These are phyloP conservation scores for Phoma sp. DNA, from an alignment of 2,329 filamentous ascomycete genomes.

Conservation along the genomic window DNA sequence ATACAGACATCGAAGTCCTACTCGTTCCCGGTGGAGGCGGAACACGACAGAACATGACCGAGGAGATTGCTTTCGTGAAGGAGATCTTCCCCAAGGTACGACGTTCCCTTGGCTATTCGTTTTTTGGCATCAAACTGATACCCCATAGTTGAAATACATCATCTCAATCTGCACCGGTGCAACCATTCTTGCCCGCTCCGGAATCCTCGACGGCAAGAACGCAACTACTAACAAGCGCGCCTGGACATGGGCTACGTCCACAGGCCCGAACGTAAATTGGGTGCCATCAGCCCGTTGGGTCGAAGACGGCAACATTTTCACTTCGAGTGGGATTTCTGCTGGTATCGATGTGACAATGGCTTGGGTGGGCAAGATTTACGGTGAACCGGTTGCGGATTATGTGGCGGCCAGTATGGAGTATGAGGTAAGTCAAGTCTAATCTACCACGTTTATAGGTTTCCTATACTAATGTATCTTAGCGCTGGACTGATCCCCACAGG, in stretches of 20 bases:
- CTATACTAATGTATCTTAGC: too few relatives aligned
- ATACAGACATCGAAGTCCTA: conserved; percentile 63
- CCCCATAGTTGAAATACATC: conserved; percentile 54
- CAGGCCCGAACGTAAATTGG: conserved; percentile 59
- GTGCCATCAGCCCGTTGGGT: conserved; percentile 68
- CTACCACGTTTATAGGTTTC: too few relatives aligned
- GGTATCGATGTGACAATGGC: conserved; percentile 68
- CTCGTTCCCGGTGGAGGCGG: conserved; percentile 70
- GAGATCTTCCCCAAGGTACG: conserved; percentile 56
- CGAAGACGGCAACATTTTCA: conserved; percentile 71
- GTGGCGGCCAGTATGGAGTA: conserved; percentile 64
- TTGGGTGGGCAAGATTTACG: conserved; percentile 62
- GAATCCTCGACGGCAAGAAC: conserved; percentile 64
- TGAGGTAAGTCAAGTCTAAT: too few relatives aligned
- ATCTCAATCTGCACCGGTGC: conserved; percentile 73
- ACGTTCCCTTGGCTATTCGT: too few relatives aligned
- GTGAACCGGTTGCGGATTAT: conserved; percentile 57
- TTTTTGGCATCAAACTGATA: too few relatives aligned
- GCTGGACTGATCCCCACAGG: conserved; percentile 56
- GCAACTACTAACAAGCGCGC: conserved; percentile 72
- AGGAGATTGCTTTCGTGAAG: conserved; percentile 58
- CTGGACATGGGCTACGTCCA: conserved; percentile 58
- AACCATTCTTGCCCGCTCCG: conserved; percentile 64
- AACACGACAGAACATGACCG: conserved; percentile 40
- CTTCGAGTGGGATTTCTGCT: conserved; percentile 67